These are phyloP conservation scores for Pythium aphanidermatum DNA, from an alignment of 352 stramenopile species.

Conservation along the genomic window DNA sequence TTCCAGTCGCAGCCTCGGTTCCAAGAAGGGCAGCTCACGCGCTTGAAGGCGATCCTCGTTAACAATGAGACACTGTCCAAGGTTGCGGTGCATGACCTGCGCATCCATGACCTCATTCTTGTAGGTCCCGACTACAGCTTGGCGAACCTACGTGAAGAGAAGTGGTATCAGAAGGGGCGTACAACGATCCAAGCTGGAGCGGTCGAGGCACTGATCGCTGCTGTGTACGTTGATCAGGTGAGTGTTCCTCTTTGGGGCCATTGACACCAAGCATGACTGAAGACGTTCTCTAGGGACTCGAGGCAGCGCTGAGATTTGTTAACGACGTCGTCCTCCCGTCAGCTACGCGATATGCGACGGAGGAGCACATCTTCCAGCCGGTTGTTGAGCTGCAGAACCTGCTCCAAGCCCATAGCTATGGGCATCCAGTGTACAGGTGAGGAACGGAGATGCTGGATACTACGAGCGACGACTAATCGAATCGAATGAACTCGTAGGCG, in stretches of 20 bases:
- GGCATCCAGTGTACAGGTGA: conserved; percentile 65
- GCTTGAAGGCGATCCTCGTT: conserved; percentile 56
- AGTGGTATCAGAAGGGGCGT: conserved; percentile 39
- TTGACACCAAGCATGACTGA: too few species aligned
- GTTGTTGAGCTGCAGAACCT: conserved; percentile 60
- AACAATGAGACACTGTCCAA: conserved; percentile 72
- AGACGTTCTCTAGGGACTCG: conserved; percentile 49
- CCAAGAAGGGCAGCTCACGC: conserved; percentile 75
- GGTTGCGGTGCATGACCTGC: conserved; percentile 51
- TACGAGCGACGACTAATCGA: too few species aligned
- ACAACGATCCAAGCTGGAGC: conserved; percentile 69
- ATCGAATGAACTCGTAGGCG: conserved; percentile 36
- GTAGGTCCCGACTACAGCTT: conserved; percentile 42
- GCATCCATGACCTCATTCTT: conserved; percentile 56
- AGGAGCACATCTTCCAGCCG: conserved; percentile 48
- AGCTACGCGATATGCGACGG: conserved; percentile 45
- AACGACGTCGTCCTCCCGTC: conserved; percentile 53
- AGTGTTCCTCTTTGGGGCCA: too few species aligned
- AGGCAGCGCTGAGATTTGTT: conserved; percentile 56
- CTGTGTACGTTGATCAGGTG: conserved; percentile 71
- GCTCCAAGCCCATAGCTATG: conserved; percentile 55
- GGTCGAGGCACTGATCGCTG: conserved; percentile 71
- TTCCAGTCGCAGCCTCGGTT: conserved; percentile 64
- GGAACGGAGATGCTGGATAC: too few species aligned
- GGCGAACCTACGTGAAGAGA: conserved; percentile 15